Base-by-base conservation (phyloP, 2,329 filamentous ascomycete species). In the Fusarium armeniacum region DNA sequence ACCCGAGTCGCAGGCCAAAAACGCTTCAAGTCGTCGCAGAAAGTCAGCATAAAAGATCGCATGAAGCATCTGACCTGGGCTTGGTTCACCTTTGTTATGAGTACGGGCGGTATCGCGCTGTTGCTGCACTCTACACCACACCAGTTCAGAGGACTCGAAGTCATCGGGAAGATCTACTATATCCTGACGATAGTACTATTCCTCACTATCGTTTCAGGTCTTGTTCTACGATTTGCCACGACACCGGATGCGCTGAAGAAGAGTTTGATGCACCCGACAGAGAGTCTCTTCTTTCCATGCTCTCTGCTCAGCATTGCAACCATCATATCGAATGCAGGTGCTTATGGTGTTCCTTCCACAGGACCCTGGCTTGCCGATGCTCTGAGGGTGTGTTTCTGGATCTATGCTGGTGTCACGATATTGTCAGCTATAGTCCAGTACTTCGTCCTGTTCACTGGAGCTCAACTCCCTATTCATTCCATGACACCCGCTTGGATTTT, bases 271-370 rank as follows among this genome's bases (percentile, higher is more conserved):
- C 68, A 74, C 49, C 72, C 86, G 0, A 91, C 88, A 0, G 90
- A 92, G 73, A 86, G 84, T 26, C 81, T 91, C 10, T 91, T 91
- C 77, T 85, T 89, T 7, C 88, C 88, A 0, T 87, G 89, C 3
- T 84, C 84, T 6, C 81, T 90, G 36, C 88, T 91, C 58, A 89
- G 87, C 38, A 83, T 90, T 64, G 89, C 89, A 3, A 90, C 90
- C 44, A 80, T 90, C 20, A 82, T 91, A 69, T 87, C 90, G 71
- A 90, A 90, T 70, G 83, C 90, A 41, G 86, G 87, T 10, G 85
- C 90, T 65, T 91, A 90, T 75, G 90, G 89, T 0, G 78, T 82
- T 2, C 76, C 79, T 32, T 78, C 83, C 33, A 79, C 81, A 9
- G 88, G 83, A 0, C 70, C 76, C 3, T 91, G 85, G 85, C 77